phyloP scores from a whole-genome alignment of 139 green algal genomes.

The Chlorella sp. region DNA sequence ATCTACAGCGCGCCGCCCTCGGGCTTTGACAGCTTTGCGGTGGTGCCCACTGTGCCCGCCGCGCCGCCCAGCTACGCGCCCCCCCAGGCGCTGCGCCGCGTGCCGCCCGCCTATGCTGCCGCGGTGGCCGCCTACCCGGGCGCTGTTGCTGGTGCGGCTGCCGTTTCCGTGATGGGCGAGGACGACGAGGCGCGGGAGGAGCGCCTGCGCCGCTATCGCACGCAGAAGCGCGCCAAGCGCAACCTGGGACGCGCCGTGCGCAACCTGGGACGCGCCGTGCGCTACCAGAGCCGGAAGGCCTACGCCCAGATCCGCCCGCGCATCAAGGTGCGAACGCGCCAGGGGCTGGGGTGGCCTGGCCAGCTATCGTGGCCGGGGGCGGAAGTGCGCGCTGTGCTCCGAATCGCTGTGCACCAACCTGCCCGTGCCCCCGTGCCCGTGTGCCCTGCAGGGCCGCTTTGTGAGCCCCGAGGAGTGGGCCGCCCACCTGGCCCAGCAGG shows the following conservation, averaged over 20 bases:
- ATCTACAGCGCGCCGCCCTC: no score
- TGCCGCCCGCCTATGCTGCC: neutral
- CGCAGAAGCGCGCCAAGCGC: constrained; percentile 27
- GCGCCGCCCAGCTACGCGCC: constrained; percentile 12
- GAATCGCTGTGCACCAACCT: no score
- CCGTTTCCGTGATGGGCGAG: neutral
- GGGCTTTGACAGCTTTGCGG: neutral
- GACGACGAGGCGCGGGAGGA: constrained; percentile 23
- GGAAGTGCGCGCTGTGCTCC: no score
- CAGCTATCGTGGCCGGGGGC: no score
- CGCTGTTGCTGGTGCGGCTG: no score
- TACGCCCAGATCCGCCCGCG: constrained; percentile 45
- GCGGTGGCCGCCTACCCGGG: neutral
- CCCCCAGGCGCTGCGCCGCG: neutral
- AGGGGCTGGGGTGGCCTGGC: no score
- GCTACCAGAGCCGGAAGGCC: constrained; percentile 23
- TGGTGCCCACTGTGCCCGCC: neutral
- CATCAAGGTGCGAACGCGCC: no score
- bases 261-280: constrained; percentile 26
- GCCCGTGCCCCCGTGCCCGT: no score
- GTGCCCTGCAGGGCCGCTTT: no score
- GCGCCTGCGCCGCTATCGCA: constrained; percentile 18
- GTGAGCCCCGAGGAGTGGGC: constrained; percentile 43
- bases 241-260: constrained; percentile 25
- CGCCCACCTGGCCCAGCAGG: constrained; percentile 20